phyloP scores from a whole-genome alignment of 441 rosid species.

The Aleurites moluccanus region DNA sequence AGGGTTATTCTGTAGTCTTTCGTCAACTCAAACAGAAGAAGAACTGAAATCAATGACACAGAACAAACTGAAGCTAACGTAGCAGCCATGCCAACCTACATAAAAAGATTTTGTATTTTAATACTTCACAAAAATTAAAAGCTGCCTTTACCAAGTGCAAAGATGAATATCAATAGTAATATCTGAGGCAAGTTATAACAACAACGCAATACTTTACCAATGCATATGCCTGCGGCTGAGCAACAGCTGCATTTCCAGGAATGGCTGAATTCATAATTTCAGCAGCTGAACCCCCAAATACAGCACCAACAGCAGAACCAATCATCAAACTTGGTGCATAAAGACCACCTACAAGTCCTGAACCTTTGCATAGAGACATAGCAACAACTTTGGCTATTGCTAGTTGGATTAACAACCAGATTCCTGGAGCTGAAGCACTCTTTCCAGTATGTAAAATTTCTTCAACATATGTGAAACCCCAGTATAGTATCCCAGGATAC shows the following conservation, averaged over 20 bases:
- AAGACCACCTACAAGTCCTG: slow-evolving; percentile 95
- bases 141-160: slow-evolving; percentile 4
- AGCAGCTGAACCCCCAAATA: slow-evolving; percentile 94
- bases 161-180: neutral
- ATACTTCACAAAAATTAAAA: slow-evolving; percentile 9
- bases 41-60: slow-evolving; percentile 90
- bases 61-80: slow-evolving; percentile 98
- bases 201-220: slow-evolving; percentile 51
- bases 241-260: slow-evolving; percentile 96
- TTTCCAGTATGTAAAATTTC: slow-evolving; percentile 96
- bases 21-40: slow-evolving; percentile 92
- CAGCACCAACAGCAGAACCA: slow-evolving; percentile 97
- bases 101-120: slow-evolving; percentile 23
- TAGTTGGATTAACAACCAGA: slow-evolving; percentile 85
- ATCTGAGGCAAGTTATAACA: neutral
- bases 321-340: slow-evolving; percentile 99
- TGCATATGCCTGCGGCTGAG: slow-evolving; percentile 98
- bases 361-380: slow-evolving; percentile 92
- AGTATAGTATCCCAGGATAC: slow-evolving; percentile 93
- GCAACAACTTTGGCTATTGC: slow-evolving; percentile 96
- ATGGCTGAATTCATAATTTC: slow-evolving; percentile 82
- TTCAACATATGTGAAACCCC: slow-evolving; percentile 99
- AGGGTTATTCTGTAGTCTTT: slow-evolving; percentile 93
- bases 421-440: slow-evolving; percentile 97
- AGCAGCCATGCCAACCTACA: slow-evolving; percentile 99